Conservation (phyloP, 202 grass and related monocot genomes). For the Setaria viridis region DNA sequence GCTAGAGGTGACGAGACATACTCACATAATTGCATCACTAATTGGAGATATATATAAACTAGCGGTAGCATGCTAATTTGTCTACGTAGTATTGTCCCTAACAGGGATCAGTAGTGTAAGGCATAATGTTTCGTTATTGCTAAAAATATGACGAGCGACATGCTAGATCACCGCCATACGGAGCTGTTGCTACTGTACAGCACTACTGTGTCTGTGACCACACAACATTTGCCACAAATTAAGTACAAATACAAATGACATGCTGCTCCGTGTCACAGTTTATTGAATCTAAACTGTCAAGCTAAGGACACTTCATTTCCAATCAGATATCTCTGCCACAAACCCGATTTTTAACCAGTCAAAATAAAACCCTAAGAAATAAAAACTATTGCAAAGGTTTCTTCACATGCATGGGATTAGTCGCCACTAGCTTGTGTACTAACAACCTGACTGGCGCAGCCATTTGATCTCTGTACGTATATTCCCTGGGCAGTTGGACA, state of each 20-base stretch:
- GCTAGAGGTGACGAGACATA: too few relatives aligned
- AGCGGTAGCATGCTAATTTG: too few relatives aligned
- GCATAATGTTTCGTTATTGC: background rate
- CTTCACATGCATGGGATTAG: slow-evolving; percentile 15
- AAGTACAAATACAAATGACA: too few relatives aligned
- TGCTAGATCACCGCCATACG: too few relatives aligned
- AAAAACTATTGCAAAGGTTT: slow-evolving; percentile 22
- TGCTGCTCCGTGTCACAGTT: background rate
- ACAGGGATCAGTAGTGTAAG: background rate
- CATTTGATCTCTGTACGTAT: slow-evolving; percentile 17
- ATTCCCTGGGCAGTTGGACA: slow-evolving; percentile 28
- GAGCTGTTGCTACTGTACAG: too few relatives aligned
- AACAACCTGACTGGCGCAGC: background rate
- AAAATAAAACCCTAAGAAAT: slow-evolving; percentile 1
- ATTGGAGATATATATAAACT: too few relatives aligned
- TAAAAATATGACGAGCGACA: too few relatives aligned
- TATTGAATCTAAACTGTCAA: background rate
- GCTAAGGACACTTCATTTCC: background rate
- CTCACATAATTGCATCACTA: too few relatives aligned
- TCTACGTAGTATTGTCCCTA: too few relatives aligned
- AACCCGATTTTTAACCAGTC: background rate
- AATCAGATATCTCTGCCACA: slow-evolving; percentile 29
- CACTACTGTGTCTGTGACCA: too few relatives aligned
- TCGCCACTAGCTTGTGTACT: background rate
- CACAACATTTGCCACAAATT: too few relatives aligned